Evolutionary conservation across 2,329 filamentous ascomycete genomes (phyloP), one percentile per base, ranked within the genome.

Genomic region (Cladobotryum mycophilum): DNA sequence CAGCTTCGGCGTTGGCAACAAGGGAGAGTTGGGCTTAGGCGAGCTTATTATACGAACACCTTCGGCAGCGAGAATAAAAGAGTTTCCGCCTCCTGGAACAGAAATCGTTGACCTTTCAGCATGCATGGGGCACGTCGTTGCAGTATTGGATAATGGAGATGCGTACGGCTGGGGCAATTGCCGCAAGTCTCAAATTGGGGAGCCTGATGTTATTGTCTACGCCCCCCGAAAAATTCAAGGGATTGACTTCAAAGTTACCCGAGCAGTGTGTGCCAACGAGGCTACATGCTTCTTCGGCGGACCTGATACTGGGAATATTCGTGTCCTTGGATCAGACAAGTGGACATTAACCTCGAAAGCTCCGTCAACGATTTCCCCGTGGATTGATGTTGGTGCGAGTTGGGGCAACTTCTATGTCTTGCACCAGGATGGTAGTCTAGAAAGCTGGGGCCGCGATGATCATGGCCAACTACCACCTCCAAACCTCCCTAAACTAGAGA

Each of bases 121-220:
- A 11, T 82, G 87, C 33, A 86, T 95, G 74, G 82, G 82, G 18
- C 93, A 99, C 63, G 82, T 83, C 0, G 79, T 95, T 14, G 81
- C 74, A 2, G 79, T 96, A 0, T 69, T 95, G 3, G 79, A 78
- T 41, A 85, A 86, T 62, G 92, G 91, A 0, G 77, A 86, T 14
- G 84, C 85, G 1, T 95, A 87, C 64, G 91, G 89, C 2, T 97
- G 92, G 92, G 93, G 93, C 0, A 88, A 83, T 60, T 85, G 87
- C 13, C 80, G 89, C 20, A 93, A 96, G 63, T 88, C 88, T 0
- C 92, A 99, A 65, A 70, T 95, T 1, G 91, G 90, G 1, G 67
- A 72, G 40, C 76, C 78, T 0, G 69, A 70, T 25, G 72, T 70
- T 5, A 64, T 83, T 25, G 64, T 85, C 2, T 76, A 79, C 68